Percentiles rank a stretch among this genome's conserved stretches.
Evolutionary conservation across 306 rosid species (phyloP).

Genomic region (Delonix regia): DNA sequence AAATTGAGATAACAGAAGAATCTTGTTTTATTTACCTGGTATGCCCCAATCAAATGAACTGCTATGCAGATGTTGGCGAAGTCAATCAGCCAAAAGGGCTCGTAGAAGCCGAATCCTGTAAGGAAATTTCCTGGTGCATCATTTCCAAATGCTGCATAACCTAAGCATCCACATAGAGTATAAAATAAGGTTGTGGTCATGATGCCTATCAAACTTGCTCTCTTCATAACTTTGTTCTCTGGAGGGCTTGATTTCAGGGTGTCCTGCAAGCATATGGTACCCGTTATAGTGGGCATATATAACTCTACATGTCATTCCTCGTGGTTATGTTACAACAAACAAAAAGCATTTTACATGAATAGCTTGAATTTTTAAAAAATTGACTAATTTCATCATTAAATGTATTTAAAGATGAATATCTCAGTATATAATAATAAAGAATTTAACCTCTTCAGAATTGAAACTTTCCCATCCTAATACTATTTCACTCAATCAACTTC

Average conservation of each 20-base stretch:
- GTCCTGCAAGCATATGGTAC: constrained; percentile 56
- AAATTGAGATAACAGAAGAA: no score
- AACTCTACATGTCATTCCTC: background rate
- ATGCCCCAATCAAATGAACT: constrained; percentile 85
- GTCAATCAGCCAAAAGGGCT: constrained; percentile 95
- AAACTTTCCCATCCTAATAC: no score
- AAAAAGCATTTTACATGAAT: no score
- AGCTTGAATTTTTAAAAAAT: no score
- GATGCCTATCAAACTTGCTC: constrained; percentile 75
- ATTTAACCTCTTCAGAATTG: no score
- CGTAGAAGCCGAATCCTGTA: constrained; percentile 97
- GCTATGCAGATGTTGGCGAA: constrained; percentile 89
- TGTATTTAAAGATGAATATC: no score
- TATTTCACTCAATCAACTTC: no score
- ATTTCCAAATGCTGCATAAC: constrained; percentile 96
- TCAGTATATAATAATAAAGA: no score
- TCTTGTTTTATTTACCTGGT: constrained; percentile 58
- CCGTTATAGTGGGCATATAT: background rate
- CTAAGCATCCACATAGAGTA: constrained; percentile 78
- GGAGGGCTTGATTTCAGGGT: constrained; percentile 84
- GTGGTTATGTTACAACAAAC: no score
- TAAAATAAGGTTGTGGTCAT: constrained; percentile 82
- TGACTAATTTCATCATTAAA: no score
- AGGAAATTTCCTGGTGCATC: constrained; percentile 96
- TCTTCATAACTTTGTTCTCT: constrained; percentile 87